Percentiles rank a stretch among this genome's conserved stretches.
Evolutionary conservation across 352 stramenopile genomes (phyloP).

Genomic region (Phytophthora rubi): DNA sequence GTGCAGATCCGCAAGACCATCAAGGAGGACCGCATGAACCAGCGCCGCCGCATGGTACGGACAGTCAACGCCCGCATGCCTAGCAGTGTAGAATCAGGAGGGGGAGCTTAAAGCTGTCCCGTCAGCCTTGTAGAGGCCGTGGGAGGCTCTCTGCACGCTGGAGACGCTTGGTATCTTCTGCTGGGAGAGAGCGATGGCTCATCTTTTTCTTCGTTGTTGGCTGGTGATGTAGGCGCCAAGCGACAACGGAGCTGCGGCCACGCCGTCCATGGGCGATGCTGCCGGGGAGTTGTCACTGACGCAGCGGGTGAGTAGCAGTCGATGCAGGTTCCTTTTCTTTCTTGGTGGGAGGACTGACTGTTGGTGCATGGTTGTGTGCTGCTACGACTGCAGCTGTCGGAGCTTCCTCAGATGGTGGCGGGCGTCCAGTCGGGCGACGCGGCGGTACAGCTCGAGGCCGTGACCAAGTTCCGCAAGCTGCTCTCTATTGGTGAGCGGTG

Average conservation of each 20-base stretch:
- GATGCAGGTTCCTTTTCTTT: background rate
- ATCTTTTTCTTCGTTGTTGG: conserved; percentile 2
- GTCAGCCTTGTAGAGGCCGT: background rate
- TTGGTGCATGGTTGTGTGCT: conserved; percentile 3
- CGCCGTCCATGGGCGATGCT: conserved; percentile 39
- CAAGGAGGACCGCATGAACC: conserved; percentile 84
- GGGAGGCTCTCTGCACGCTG: conserved; percentile 1
- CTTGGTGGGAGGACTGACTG: conserved; percentile 24
- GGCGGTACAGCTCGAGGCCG: conserved; percentile 94
- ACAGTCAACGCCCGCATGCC: background rate
- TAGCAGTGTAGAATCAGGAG: background rate
- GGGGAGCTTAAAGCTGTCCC: background rate
- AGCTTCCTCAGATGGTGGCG: conserved; percentile 95
- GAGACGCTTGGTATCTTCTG: conserved; percentile 13
- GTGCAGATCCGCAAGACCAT: conserved; percentile 88
- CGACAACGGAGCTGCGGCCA: conserved; percentile 24
- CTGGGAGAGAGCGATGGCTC: background rate
- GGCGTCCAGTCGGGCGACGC: conserved; percentile 94
- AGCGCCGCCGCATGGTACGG: conserved; percentile 75
- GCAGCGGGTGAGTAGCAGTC: conserved; percentile 48
- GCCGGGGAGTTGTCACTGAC: conserved; percentile 58
- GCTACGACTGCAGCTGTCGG: conserved; percentile 79
- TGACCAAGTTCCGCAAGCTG: conserved; percentile 98
- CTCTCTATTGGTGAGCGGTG: conserved; percentile 93
- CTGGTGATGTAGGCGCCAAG: conserved; percentile 26